Conservation (phyloP, 2,329 filamentous ascomycete species). For the Westerdykella aurantiaca region DNA sequence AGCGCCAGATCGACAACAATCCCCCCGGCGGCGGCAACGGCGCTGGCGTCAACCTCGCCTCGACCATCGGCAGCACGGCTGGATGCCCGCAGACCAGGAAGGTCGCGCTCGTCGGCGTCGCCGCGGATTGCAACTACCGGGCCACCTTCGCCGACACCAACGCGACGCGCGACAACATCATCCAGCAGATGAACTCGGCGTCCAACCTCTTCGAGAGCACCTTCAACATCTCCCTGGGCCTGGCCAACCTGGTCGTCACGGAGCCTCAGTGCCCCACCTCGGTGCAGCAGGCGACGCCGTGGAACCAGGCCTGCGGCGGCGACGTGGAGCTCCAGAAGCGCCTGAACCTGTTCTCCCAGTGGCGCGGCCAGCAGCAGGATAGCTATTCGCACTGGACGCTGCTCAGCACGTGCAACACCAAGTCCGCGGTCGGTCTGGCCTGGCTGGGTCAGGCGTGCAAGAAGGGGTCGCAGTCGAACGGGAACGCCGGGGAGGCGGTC, state of each 20-base stretch:
- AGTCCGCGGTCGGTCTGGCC: constrained; percentile 79
- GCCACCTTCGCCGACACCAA: constrained; percentile 60
- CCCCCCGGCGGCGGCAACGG: constrained; percentile 66
- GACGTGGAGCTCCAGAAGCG: constrained; percentile 64
- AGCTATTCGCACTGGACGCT: constrained; percentile 90
- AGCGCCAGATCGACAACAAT: constrained; percentile 57
- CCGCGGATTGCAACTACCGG: constrained; percentile 88
- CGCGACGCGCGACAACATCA: constrained; percentile 67
- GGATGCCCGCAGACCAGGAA: constrained; percentile 88
- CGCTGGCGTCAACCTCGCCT: constrained; percentile 70
- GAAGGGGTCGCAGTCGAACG: constrained; percentile 45
- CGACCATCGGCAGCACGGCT: constrained; percentile 71
- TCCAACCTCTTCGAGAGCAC: constrained; percentile 82
- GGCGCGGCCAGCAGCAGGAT: constrained; percentile 74
- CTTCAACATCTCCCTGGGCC: constrained; percentile 91
- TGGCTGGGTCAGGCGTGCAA: constrained; percentile 89
- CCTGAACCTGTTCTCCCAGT: constrained; percentile 79
- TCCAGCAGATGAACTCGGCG: constrained; percentile 76
- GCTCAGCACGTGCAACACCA: constrained; percentile 74
- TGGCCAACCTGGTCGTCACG: constrained; percentile 77
- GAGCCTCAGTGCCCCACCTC: constrained; percentile 68
- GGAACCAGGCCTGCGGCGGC: constrained; percentile 72
- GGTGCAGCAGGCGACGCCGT: constrained; percentile 61
- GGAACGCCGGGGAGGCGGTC: constrained; percentile 60
- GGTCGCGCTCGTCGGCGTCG: constrained; percentile 85